phyloP scores from a whole-genome alignment of 2,329 filamentous ascomycete genomes.

The Sporothrix euskadiensis region DNA sequence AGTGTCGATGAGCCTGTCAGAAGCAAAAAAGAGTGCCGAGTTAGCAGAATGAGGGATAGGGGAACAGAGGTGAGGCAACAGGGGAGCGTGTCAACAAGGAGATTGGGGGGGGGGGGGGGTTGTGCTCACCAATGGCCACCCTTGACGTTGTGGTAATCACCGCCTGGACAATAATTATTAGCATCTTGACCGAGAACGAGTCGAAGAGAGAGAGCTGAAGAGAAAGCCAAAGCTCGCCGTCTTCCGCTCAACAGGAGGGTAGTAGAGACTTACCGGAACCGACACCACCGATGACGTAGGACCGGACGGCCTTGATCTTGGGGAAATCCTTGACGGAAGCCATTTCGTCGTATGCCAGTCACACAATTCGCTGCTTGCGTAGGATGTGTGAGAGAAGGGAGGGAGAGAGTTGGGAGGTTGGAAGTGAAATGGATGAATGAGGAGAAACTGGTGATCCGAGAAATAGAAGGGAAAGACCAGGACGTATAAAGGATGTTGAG shows the following conservation, averaged over 20 bases:
- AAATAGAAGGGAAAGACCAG: constrained; percentile 12
- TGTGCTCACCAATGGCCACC: constrained; percentile 64
- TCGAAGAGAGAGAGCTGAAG: not conserved
- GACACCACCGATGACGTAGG: constrained; percentile 68
- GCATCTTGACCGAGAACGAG: not conserved
- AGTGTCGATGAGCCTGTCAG: constrained; percentile 79
- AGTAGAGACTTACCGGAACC: constrained; percentile 50
- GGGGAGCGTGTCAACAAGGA: not conserved
- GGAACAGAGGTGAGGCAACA: not conserved
- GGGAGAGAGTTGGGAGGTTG: not conserved
- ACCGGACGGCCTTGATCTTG: constrained; percentile 72
- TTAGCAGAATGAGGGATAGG: not conserved
- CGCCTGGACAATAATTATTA: constrained; percentile 54
- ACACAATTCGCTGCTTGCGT: not conserved
- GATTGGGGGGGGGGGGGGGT: not conserved
- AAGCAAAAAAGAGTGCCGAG: not conserved
- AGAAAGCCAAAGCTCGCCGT: not conserved
- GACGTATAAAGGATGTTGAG: not conserved
- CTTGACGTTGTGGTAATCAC: constrained; percentile 91
- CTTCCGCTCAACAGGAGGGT: not conserved
- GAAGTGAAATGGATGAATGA: not conserved
- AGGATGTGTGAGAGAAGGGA: not conserved
- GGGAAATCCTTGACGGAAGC: constrained; percentile 62
- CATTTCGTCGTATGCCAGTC: constrained; percentile 40
- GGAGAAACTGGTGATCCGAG: not conserved